Percentiles rank a stretch among this genome's conserved stretches.
These are phyloP conservation scores for Senecio squalidus DNA, from an alignment of 140 eudicot genomes.

Conservation along the genomic window DNA sequence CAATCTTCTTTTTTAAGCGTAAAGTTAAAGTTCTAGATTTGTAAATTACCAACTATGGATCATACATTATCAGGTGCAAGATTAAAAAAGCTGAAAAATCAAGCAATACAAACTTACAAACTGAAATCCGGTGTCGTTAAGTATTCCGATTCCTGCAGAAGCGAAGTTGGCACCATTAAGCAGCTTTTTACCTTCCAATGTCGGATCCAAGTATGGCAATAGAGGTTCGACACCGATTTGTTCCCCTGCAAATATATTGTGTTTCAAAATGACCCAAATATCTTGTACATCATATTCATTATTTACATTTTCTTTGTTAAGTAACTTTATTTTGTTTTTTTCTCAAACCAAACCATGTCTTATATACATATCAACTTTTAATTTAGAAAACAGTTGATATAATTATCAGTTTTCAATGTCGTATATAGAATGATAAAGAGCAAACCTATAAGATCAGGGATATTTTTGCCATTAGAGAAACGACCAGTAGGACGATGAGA, in stretches of 20 bases:
- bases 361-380: too few species aligned
- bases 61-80: too few species aligned
- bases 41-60: too few species aligned
- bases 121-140: constrained; percentile 33
- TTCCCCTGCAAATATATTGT: neutral
- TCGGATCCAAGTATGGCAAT: constrained; percentile 28
- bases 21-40: too few species aligned
- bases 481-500: constrained; percentile 51
- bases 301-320: too few species aligned
- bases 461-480: constrained; percentile 51
- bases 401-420: too few species aligned
- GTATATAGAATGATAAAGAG: neutral
- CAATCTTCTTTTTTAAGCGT: too few species aligned
- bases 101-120: constrained; percentile 22
- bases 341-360: too few species aligned
- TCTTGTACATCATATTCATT: too few species aligned
- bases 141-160: constrained; percentile 39
- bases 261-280: neutral
- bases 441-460: constrained; percentile 49
- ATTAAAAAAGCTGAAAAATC: neutral
- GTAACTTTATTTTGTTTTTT: too few species aligned
- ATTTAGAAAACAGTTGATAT: too few species aligned
- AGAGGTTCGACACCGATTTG: constrained; percentile 27
- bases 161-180: constrained; percentile 38
- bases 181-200: constrained; percentile 20